Conservation (phyloP, 2,329 filamentous ascomycete genomes). For the Aspergillus tamarii region DNA sequence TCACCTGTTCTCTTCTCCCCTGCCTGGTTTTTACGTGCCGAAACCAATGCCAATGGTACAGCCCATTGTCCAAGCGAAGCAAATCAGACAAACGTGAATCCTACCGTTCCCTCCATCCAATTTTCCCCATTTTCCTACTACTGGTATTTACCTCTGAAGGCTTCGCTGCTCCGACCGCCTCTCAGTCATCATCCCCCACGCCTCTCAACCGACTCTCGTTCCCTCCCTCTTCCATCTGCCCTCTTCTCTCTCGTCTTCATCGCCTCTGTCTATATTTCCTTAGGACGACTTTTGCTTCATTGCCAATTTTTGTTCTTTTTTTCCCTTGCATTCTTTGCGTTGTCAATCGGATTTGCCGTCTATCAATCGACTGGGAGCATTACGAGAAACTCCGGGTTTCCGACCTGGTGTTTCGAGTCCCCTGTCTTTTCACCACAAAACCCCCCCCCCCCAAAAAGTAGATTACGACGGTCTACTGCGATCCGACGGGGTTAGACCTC, state of each 20-base stretch:
- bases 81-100: constrained; percentile 16
- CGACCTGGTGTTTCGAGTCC: constrained; percentile 23
- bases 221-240: background rate
- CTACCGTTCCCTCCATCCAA: constrained; percentile 11
- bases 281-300: background rate
- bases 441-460: background rate
- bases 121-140: background rate
- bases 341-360: constrained; percentile 6
- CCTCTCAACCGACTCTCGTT: constrained; percentile 16
- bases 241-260: constrained; percentile 5
- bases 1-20: background rate
- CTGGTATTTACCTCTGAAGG: background rate
- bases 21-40: background rate
- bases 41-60: constrained; percentile 4
- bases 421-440: constrained; percentile 6
- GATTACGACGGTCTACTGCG: constrained; percentile 19
- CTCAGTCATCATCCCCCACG: constrained; percentile 27
- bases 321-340: background rate
- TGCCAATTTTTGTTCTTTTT: background rate
- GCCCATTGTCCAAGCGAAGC: constrained; percentile 5
- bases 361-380: constrained; percentile 13
- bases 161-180: constrained; percentile 30
- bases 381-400: constrained; percentile 22
- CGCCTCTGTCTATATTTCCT: constrained; percentile 5
- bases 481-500: constrained; percentile 14